These are phyloP conservation scores for Cryptococcus hybrid DNA, from an alignment of 1,284 basidiomycete species.

Conservation along the genomic window DNA sequence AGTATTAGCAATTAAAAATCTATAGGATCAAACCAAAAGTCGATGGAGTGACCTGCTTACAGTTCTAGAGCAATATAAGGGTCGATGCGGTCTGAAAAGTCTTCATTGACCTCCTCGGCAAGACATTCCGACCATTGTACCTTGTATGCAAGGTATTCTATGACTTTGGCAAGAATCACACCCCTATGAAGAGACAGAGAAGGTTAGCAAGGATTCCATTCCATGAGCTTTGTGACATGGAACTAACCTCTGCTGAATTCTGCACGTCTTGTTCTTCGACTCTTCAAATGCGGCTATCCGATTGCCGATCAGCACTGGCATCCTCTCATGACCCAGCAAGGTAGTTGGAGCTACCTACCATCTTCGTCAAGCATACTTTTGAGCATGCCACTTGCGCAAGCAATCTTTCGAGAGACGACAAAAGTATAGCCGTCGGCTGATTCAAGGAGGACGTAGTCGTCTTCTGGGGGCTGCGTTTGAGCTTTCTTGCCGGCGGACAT, in stretches of 20 bases:
- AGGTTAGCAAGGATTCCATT: not conserved
- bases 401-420: constrained; percentile 44
- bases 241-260: constrained; percentile 49
- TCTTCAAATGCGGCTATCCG: constrained; percentile 48
- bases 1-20: not conserved
- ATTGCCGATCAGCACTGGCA: not conserved
- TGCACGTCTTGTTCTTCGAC: constrained; percentile 46
- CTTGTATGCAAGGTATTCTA: constrained; percentile 59
- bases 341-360: constrained; percentile 22
- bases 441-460: constrained; percentile 45
- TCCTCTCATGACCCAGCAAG: too few relatives aligned
- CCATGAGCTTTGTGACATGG: not conserved
- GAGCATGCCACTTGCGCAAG: constrained; percentile 47
- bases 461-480: constrained; percentile 2
- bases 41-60: constrained; percentile 42
- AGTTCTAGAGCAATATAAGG: constrained; percentile 59
- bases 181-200: constrained; percentile 29
- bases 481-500: not conserved
- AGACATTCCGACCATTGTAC: constrained; percentile 51
- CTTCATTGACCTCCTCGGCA: constrained; percentile 53
- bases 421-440: constrained; percentile 48
- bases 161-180: constrained; percentile 57
- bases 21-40: not conserved
- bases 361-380: constrained; percentile 48
- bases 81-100: constrained; percentile 56